phyloP scores from a whole-genome alignment of 2,329 filamentous ascomycete species.

The Magnaporthiopsis incrustans region DNA sequence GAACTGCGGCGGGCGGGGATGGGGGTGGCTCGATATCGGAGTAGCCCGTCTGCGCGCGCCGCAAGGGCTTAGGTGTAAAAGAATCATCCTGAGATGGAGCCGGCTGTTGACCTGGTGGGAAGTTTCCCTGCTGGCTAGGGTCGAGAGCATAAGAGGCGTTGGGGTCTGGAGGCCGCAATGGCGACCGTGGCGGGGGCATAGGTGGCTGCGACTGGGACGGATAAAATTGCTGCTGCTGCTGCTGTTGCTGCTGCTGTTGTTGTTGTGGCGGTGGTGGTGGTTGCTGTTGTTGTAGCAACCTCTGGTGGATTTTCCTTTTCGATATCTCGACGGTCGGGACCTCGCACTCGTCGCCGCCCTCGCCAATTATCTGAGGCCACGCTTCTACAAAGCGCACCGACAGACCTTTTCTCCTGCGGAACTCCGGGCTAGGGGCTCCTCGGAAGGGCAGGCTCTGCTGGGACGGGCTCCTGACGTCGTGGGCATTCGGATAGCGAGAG shows the following conservation, averaged over 20 bases:
- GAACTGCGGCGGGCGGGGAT: slow-evolving; percentile 10
- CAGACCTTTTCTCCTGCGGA: slow-evolving; percentile 54
- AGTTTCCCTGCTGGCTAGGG: background rate
- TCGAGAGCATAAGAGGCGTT: background rate
- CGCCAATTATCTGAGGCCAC: slow-evolving; percentile 75
- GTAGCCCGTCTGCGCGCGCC: slow-evolving; percentile 51
- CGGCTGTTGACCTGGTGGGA: slow-evolving; percentile 1
- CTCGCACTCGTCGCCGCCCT: slow-evolving; percentile 82
- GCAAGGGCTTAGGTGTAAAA: slow-evolving; percentile 46
- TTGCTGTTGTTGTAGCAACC: slow-evolving; percentile 13
- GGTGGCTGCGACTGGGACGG: slow-evolving; percentile 21
- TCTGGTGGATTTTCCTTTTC: slow-evolving; percentile 26
- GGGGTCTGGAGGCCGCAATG: slow-evolving; percentile 15
- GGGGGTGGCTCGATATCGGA: slow-evolving; percentile 23
- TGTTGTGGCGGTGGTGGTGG: slow-evolving; percentile 5
- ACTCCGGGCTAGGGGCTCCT: slow-evolving; percentile 33
- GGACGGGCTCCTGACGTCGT: slow-evolving; percentile 29
- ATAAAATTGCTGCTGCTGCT: slow-evolving; percentile 11
- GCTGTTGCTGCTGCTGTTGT: slow-evolving; percentile 10
- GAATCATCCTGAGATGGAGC: slow-evolving; percentile 26
- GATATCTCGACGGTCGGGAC: slow-evolving; percentile 65
- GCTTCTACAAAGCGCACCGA: slow-evolving; percentile 66
- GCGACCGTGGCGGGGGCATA: slow-evolving; percentile 13
- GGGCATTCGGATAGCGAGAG: slow-evolving; percentile 47
- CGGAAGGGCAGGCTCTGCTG: slow-evolving; percentile 38